Evolutionary conservation across 2,329 filamentous ascomycete genomes (phyloP).

Genomic region (Diaporthe sp.): DNA sequence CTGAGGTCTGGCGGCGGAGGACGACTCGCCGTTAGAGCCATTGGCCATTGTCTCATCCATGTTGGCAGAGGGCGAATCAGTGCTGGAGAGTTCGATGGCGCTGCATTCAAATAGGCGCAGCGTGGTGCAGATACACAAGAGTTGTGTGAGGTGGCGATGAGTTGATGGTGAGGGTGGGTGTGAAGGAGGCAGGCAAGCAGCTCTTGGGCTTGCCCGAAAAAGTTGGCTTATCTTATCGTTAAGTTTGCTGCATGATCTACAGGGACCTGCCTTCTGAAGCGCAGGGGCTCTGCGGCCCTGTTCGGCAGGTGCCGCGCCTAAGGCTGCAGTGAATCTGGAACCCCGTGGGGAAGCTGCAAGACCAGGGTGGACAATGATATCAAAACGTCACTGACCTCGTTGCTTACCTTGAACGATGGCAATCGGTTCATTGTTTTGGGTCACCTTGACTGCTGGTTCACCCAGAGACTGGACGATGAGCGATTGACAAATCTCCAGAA

Average conservation of each 20-base stretch:
- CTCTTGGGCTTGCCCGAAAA: constrained; percentile 11
- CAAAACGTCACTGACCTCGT: neutral
- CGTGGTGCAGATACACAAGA: neutral
- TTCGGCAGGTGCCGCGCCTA: constrained; percentile 9
- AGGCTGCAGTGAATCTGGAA: neutral
- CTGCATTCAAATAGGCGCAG: neutral
- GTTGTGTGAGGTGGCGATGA: neutral
- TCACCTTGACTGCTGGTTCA: too few relatives aligned
- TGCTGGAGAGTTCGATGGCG: neutral
- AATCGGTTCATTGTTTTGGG: neutral
- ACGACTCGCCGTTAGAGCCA: neutral
- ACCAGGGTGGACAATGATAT: neutral
- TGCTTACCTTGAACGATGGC: neutral
- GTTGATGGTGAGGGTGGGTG: neutral
- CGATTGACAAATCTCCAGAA: too few relatives aligned
- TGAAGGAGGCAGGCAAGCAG: neutral
- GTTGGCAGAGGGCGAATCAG: neutral
- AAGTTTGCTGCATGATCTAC: neutral
- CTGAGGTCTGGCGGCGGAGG: neutral
- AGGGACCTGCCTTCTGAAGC: neutral
- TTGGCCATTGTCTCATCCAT: constrained; percentile 23
- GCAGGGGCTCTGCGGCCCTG: neutral
- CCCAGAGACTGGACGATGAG: too few relatives aligned
- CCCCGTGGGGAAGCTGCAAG: constrained; percentile 14
- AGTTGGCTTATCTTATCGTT: constrained; percentile 28